Evolutionary conservation across 148 eudicot species (phyloP), one percentile per base, ranked within the genome.

Genomic region (Persicaria maculosa): DNA sequence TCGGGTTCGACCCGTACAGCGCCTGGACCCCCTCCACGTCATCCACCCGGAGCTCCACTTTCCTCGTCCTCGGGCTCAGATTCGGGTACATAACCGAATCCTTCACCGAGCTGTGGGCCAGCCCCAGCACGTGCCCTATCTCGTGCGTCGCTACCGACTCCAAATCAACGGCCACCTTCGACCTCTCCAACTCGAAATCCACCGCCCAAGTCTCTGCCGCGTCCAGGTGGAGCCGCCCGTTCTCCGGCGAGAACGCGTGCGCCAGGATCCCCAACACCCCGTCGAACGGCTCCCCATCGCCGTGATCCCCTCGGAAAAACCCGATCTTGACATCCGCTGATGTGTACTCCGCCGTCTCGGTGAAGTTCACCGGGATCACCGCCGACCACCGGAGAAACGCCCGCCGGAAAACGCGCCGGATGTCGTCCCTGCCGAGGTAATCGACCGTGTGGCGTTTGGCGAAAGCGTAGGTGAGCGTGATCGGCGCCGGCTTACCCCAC

Each of bases 41-140:
- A 77, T 88, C 91, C n/a, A 80, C 52, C 68, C 79, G 76, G 4
- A 88, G 81, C 6, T 88, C 84, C 83, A 80, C 83, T 75, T 80
- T 88, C 75, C 64, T 79, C 47, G 78, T 77, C 50, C 89, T 79
- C 52, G 89, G 84, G 48, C 79, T 82, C 72, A 88, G 64, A 72
- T 84, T 88, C 75, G 91, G 89, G 72, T 85, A 88, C 91, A 88
- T 88, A 5, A 88, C 74, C 11, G 91, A 83, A 53, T 84, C 89
- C 52, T 77, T 74, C 4, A 82, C 85, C 4, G 83, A 68, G 0
- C 89, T 74, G 73, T 88, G 91, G 36, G 83, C 91, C 40, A 88
- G 45, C 46, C 91, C 91, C 7, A 88, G 86, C 57, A 85, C 76
- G 76, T 88, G 91, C 61, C 91, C 91, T 1, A 88, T 85, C 83